Percentiles rank a stretch among this genome's conserved stretches.
These are phyloP conservation scores for Coemansia sp. DNA, from an alignment of 192 early-diverging fungal genomes.

Conservation along the genomic window DNA sequence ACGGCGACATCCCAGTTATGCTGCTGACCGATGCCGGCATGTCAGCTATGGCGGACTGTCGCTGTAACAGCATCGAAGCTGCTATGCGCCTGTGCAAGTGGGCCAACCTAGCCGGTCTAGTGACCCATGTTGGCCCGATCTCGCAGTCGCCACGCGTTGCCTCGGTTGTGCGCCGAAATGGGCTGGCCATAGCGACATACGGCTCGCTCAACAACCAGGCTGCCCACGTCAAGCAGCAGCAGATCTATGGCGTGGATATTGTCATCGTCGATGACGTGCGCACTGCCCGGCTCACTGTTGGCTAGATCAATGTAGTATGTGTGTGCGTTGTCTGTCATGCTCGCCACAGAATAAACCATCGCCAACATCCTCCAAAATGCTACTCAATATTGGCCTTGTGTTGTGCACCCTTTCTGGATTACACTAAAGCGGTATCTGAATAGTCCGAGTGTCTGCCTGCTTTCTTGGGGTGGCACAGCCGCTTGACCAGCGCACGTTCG, in stretches of 20 bases:
- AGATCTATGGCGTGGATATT: slow-evolving; percentile 78
- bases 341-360: too few species aligned
- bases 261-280: slow-evolving; percentile 76
- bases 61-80: slow-evolving; percentile 76
- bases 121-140: slow-evolving; percentile 70
- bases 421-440: neutral
- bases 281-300: slow-evolving; percentile 50
- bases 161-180: slow-evolving; percentile 67
- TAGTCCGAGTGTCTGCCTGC: neutral
- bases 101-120: slow-evolving; percentile 75
- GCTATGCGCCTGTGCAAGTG: slow-evolving; percentile 77
- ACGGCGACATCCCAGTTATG: slow-evolving; percentile 80
- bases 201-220: slow-evolving; percentile 78
- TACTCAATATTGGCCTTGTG: too few species aligned
- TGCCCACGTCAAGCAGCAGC: slow-evolving; percentile 68
- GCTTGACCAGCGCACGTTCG: neutral
- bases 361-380: too few species aligned
- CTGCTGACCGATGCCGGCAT: slow-evolving; percentile 86
- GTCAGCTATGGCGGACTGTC: slow-evolving; percentile 67
- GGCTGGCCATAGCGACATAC: slow-evolving; percentile 77
- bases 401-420: too few species aligned
- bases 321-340: too few species aligned
- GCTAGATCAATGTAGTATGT: neutral
- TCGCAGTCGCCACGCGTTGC: slow-evolving; percentile 71
- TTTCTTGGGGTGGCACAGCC: neutral